Conservation (phyloP, 768 basidiomycete species). For the Boletus rubropictus region DNA sequence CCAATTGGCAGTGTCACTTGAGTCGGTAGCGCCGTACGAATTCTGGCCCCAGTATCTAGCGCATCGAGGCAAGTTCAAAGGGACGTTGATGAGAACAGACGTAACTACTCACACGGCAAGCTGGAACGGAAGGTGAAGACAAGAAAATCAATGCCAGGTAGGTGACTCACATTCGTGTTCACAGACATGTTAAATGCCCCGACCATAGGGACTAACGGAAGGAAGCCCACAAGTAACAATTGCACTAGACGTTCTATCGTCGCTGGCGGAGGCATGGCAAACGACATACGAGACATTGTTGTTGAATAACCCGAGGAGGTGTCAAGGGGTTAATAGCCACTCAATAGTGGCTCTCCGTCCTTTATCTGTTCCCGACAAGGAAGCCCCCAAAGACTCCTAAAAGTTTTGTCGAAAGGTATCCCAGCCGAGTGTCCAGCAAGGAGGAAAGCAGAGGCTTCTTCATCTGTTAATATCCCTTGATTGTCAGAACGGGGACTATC, state of each 20-base stretch:
- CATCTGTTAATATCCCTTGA: neutral
- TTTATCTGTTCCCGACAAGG: slow-evolving; percentile 7
- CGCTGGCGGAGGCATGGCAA: neutral
- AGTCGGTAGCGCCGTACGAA: slow-evolving; percentile 32
- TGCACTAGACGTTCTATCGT: neutral
- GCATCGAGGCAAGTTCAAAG: neutral
- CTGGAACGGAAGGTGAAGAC: slow-evolving; percentile 5
- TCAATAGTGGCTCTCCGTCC: neutral
- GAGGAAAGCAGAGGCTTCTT: slow-evolving; percentile 2
- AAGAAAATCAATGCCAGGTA: neutral
- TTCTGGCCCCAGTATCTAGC: slow-evolving; percentile 36
- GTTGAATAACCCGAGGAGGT: neutral
- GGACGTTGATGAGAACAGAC: neutral
- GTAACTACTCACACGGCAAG: slow-evolving; percentile 14
- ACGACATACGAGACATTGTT: neutral
- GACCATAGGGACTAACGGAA: neutral
- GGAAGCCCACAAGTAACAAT: neutral
- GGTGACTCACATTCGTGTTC: slow-evolving; percentile 20
- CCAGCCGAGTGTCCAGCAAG: neutral
- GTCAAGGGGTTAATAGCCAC: neutral
- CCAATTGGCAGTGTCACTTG: slow-evolving; percentile 25
- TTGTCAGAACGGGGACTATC: neutral
- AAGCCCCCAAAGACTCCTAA: neutral
- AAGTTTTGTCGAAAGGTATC: neutral
- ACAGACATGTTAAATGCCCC: slow-evolving; percentile 14